Conservation (phyloP, 352 stramenopile species). For the Phytophthora fragariaefolia region DNA sequence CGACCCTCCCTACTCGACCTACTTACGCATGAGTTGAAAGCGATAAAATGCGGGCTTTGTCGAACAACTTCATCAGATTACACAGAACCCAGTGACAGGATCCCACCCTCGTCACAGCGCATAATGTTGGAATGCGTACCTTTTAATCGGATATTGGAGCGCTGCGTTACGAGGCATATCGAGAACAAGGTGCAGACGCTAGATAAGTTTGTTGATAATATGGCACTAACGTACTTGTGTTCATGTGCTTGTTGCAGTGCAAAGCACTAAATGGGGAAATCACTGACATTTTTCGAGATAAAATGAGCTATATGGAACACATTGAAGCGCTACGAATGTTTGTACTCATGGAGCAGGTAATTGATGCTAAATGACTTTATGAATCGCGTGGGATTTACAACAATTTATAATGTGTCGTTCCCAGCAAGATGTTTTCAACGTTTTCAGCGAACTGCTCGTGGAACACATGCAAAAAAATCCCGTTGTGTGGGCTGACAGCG, state of each 20-base stretch:
- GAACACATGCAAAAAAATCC: constrained; percentile 60
- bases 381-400: not conserved
- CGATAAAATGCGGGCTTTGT: constrained; percentile 16
- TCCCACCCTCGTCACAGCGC: constrained; percentile 6
- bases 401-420: constrained; percentile 3
- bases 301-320: constrained; percentile 58
- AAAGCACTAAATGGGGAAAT: constrained; percentile 53
- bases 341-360: constrained; percentile 81
- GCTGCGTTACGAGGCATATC: constrained; percentile 43
- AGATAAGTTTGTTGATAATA: not conserved
- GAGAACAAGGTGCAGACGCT: constrained; percentile 32
- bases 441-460: constrained; percentile 57
- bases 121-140: constrained; percentile 39
- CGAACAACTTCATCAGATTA: not conserved
- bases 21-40: constrained; percentile 23
- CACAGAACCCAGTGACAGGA: not conserved
- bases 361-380: not conserved
- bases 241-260: constrained; percentile 41
- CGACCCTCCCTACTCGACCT: constrained; percentile 17
- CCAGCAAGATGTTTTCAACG: constrained; percentile 75
- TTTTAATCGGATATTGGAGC: constrained; percentile 45
- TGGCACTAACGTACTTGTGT: not conserved
- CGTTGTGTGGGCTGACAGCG: constrained; percentile 61
- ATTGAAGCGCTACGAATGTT: constrained; percentile 60
- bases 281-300: constrained; percentile 57